phyloP scores from a whole-genome alignment of 805 yeast species.

The Spathaspora girioi region DNA sequence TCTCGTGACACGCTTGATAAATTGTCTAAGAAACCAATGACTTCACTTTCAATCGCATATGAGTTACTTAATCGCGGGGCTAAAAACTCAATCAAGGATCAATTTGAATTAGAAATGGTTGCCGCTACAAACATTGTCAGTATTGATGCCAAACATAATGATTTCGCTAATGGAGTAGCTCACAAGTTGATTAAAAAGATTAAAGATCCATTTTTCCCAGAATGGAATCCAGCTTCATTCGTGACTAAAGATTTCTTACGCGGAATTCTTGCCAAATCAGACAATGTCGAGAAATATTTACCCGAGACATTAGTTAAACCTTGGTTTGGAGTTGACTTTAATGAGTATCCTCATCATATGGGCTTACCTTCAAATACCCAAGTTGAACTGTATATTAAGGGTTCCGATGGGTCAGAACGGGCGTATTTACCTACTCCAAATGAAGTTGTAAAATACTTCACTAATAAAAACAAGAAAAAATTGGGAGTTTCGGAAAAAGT shows the following conservation, averaged over 20 bases:
- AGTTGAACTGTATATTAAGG: slow-evolving; percentile 63
- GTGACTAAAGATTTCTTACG: slow-evolving; percentile 16
- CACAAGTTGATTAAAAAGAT: slow-evolving; percentile 62
- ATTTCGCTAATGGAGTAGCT: slow-evolving; percentile 68
- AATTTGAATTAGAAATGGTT: slow-evolving; percentile 68
- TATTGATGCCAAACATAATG: slow-evolving; percentile 46
- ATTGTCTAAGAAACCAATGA: slow-evolving; percentile 65
- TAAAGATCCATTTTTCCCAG: slow-evolving; percentile 38
- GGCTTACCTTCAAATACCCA: slow-evolving; percentile 77
- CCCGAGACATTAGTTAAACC: slow-evolving; percentile 34
- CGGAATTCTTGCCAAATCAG: slow-evolving; percentile 16
- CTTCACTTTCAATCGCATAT: slow-evolving; percentile 72
- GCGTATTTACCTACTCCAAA: slow-evolving; percentile 63
- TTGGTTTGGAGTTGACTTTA: slow-evolving; percentile 37
- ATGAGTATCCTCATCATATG: slow-evolving; percentile 57
- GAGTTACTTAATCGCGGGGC: slow-evolving; percentile 64
- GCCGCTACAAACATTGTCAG: slow-evolving; percentile 73
- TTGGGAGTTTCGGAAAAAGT: slow-evolving; percentile 62
- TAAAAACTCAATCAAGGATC: slow-evolving; percentile 54
- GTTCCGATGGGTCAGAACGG: slow-evolving; percentile 62
- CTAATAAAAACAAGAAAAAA: slow-evolving; percentile 44
- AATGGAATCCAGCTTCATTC: slow-evolving; percentile 20
- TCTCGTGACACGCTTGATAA: slow-evolving; percentile 55
- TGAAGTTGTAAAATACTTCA: slow-evolving; percentile 67
- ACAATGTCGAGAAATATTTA: slow-evolving; percentile 20